Evolutionary conservation across 2,329 filamentous ascomycete genomes (phyloP).

Genomic region (Graphilbum fragrans): DNA sequence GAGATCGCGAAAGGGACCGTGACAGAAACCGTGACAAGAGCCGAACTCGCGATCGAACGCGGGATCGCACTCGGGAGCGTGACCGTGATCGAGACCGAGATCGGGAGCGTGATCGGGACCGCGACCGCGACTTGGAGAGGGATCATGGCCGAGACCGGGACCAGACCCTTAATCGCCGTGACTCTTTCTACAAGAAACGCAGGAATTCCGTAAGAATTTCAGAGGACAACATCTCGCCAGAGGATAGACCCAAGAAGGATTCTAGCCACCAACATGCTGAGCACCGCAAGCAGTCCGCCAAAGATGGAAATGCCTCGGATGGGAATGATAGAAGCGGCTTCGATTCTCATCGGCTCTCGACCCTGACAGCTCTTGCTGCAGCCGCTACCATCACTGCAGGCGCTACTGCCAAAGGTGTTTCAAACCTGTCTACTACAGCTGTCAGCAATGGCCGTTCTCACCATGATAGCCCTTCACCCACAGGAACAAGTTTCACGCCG

Average conservation of each 20-base stretch:
- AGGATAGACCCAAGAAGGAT: constrained; percentile 22
- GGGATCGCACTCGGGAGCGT: neutral
- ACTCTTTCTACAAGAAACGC: constrained; percentile 14
- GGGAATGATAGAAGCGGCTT: constrained; percentile 3
- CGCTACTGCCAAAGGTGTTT: neutral
- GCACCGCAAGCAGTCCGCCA: constrained; percentile 21
- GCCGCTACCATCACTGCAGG: neutral
- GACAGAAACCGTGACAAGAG: constrained; percentile 2
- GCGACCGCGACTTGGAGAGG: constrained; percentile 1
- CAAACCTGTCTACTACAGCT: neutral
- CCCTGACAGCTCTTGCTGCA: too few species aligned
- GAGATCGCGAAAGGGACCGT: constrained; percentile 5
- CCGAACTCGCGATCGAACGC: neutral
- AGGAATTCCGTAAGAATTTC: constrained; percentile 11
- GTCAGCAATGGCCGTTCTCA: too few species aligned
- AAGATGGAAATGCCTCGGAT: constrained; percentile 19
- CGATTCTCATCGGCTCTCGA: constrained; percentile 7
- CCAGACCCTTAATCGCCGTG: constrained; percentile 14
- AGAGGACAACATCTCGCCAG: constrained; percentile 26
- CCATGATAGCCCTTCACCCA: neutral
- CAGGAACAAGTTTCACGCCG: neutral
- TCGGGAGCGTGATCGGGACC: neutral
- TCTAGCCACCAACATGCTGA: constrained; percentile 13
- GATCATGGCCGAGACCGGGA: constrained; percentile 1
- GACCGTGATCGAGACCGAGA: constrained; percentile 8